Percentiles rank a stretch among this genome's conserved stretches.
Conservation (phyloP, 352 stramenopile species). For the Phytophthora ohioensis region DNA sequence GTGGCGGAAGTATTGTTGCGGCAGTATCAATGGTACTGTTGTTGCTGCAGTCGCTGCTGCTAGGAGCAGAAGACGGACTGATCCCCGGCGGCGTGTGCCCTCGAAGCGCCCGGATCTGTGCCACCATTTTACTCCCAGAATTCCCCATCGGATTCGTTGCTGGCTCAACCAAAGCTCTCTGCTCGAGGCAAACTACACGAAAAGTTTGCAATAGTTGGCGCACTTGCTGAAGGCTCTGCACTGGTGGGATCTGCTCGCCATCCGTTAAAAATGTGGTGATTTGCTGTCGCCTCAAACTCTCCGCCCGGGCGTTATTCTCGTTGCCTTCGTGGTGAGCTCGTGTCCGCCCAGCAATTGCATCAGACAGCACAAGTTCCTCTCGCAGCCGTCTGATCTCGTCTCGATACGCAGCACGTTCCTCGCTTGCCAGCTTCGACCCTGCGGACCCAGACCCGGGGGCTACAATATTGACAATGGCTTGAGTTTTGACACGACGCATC, state of each 20-base stretch:
- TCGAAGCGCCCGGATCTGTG: slow-evolving; percentile 58
- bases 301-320: slow-evolving; percentile 19
- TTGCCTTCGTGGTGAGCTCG: slow-evolving; percentile 44
- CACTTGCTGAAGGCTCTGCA: slow-evolving; percentile 60
- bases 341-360: slow-evolving; percentile 61
- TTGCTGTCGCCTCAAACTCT: slow-evolving; percentile 38
- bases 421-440: slow-evolving; percentile 20
- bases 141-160: slow-evolving; percentile 15
- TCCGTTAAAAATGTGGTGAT: slow-evolving; percentile 50
- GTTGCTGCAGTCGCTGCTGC: slow-evolving; percentile 3
- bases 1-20: slow-evolving; percentile 16
- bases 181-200: slow-evolving; percentile 51
- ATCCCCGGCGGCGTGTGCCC: slow-evolving; percentile 23
- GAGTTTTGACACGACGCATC: slow-evolving; percentile 87
- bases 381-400: slow-evolving; percentile 68
- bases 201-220: slow-evolving; percentile 56
- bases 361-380: slow-evolving; percentile 68
- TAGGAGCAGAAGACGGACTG: slow-evolving; percentile 10
- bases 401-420: slow-evolving; percentile 35
- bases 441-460: slow-evolving; percentile 13
- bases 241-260: slow-evolving; percentile 25
- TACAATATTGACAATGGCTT: slow-evolving; percentile 71
- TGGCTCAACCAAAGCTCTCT: slow-evolving; percentile 16
- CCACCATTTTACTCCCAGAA: slow-evolving; percentile 56
- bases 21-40: background rate